These are phyloP conservation scores for Botrytis fabae DNA, from an alignment of 2,329 filamentous ascomycete genomes.

Conservation along the genomic window DNA sequence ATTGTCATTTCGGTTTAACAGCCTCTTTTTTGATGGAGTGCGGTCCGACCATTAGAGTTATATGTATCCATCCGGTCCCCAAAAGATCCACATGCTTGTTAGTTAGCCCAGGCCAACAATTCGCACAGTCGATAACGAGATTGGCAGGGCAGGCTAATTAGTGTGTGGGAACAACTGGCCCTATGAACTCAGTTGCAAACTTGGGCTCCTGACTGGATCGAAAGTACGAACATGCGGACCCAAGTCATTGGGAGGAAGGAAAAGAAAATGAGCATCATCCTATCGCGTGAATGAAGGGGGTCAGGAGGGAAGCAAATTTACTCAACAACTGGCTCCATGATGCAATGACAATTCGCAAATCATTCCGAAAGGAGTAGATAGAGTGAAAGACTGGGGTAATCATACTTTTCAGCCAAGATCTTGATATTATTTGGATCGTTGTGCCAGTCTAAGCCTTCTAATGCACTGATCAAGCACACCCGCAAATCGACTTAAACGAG, in stretches of 20 bases:
- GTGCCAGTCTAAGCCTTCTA: constrained; percentile 17
- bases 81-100: constrained; percentile 15
- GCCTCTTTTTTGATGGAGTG: constrained; percentile 10
- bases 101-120: not conserved
- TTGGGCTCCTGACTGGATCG: constrained; percentile 12
- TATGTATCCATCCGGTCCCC: not conserved
- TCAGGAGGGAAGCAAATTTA: not conserved
- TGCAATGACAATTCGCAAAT: constrained; percentile 6
- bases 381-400: constrained; percentile 1
- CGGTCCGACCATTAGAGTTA: constrained; percentile 12
- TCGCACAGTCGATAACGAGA: constrained; percentile 17
- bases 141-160: constrained; percentile 6
- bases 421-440: not conserved
- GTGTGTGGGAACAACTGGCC: constrained; percentile 17
- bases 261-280: not conserved
- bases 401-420: not conserved
- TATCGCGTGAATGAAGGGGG: not conserved
- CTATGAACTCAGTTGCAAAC: constrained; percentile 19
- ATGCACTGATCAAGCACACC: constrained; percentile 19
- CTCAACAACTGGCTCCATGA: not conserved
- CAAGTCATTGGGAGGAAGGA: constrained; percentile 12
- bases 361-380: not conserved
- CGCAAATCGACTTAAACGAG: constrained; percentile 12
- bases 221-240: constrained; percentile 10
- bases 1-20: not conserved